Percentiles rank a stretch among this genome's conserved stretches.
Evolutionary conservation across 2,329 filamentous ascomycete genomes (phyloP).

Genomic region (Fusarium tuaranense): DNA sequence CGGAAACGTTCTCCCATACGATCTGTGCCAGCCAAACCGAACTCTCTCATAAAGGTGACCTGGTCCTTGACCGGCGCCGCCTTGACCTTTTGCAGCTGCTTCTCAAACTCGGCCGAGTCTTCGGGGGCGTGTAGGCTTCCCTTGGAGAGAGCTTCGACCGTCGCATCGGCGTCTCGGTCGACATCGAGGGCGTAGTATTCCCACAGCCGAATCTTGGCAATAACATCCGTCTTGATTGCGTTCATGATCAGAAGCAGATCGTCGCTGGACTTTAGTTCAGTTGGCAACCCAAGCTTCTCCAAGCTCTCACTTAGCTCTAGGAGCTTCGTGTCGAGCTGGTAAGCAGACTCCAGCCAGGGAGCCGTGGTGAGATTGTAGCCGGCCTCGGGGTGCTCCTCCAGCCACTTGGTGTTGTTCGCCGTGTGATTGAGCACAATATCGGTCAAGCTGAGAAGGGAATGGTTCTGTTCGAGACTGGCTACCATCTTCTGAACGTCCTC

Average conservation of each 20-base stretch:
- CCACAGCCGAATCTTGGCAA: constrained; percentile 85
- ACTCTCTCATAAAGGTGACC: constrained; percentile 73
- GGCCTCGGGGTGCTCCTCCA: constrained; percentile 92
- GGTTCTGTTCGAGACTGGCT: constrained; percentile 82
- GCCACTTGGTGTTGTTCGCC: constrained; percentile 93
- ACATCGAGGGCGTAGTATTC: constrained; percentile 92
- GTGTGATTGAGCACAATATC: constrained; percentile 99
- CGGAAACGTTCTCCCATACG: constrained; percentile 84
- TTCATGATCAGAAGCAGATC: constrained; percentile 88
- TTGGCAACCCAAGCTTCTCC: constrained; percentile 78
- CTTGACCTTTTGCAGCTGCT: constrained; percentile 60
- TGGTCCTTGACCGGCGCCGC: constrained; percentile 59
- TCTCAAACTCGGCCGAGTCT: constrained; percentile 50
- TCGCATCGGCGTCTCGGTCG: constrained; percentile 75
- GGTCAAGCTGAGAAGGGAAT: constrained; percentile 87
- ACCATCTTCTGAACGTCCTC: constrained; percentile 83
- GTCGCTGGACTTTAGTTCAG: constrained; percentile 74
- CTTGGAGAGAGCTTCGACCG: constrained; percentile 77
- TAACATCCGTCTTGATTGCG: constrained; percentile 82
- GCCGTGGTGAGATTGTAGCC: constrained; percentile 95
- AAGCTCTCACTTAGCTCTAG: constrained; percentile 84
- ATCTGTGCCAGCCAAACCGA: constrained; percentile 78
- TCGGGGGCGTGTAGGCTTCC: constrained; percentile 68
- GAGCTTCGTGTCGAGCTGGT: constrained; percentile 69
- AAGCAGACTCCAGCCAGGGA: constrained; percentile 78